Evolutionary conservation across 805 yeast genomes (phyloP).

Genomic region (Kodamaea neixiangensis): DNA sequence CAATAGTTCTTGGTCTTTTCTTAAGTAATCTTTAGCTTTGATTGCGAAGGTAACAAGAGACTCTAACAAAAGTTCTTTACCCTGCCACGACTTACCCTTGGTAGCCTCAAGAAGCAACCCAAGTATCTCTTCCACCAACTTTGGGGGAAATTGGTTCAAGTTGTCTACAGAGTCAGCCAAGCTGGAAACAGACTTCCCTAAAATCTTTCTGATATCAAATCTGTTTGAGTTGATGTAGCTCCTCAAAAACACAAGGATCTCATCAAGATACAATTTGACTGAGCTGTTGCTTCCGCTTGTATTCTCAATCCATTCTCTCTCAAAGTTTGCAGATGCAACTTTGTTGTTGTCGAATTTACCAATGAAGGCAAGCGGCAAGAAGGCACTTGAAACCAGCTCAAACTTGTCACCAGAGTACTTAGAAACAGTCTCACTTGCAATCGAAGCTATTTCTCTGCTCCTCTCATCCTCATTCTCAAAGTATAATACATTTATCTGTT

Average conservation of each 20-base stretch:
- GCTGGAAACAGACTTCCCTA: slow-evolving; percentile 66
- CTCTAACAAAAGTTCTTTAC: slow-evolving; percentile 75
- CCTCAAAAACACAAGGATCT: slow-evolving; percentile 58
- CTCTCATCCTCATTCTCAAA: slow-evolving; percentile 53
- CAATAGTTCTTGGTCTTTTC: slow-evolving; percentile 28
- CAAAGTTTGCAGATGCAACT: slow-evolving; percentile 51
- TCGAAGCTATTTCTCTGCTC: slow-evolving; percentile 53
- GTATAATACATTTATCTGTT: slow-evolving; percentile 52
- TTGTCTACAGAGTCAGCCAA: slow-evolving; percentile 50
- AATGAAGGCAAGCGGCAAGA: slow-evolving; percentile 76
- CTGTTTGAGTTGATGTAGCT: slow-evolving; percentile 54
- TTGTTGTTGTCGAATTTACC: slow-evolving; percentile 67
- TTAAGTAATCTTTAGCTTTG: slow-evolving; percentile 43
- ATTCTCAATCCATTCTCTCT: slow-evolving; percentile 73
- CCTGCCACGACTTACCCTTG: slow-evolving; percentile 83
- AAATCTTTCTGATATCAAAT: slow-evolving; percentile 65
- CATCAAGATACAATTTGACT: slow-evolving; percentile 65
- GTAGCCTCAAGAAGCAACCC: slow-evolving; percentile 58
- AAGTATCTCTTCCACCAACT: slow-evolving; percentile 38
- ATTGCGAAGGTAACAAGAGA: slow-evolving; percentile 63
- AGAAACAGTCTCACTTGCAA: slow-evolving; percentile 65
- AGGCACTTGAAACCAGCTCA: slow-evolving; percentile 57
- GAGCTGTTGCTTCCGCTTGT: slow-evolving; percentile 75
- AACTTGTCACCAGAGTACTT: slow-evolving; percentile 70
- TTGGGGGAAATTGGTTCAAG: slow-evolving; percentile 24